Evolutionary conservation across 768 basidiomycete genomes (phyloP).

Genomic region (Suillus hirtellus): DNA sequence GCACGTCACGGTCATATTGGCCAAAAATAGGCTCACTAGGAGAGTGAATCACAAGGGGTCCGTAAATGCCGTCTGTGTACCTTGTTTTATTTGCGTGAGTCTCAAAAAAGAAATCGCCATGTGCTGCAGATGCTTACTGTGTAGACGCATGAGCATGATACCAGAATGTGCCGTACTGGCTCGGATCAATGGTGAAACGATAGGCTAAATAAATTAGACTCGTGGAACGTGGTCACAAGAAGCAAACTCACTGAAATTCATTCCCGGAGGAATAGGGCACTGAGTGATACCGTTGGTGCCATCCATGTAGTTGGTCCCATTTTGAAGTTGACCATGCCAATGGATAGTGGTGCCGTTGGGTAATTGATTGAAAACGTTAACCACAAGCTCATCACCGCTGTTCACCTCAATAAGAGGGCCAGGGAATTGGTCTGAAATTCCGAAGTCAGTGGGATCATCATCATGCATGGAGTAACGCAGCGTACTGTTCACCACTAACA

Average conservation of each 20-base stretch:
- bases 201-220: constrained; percentile 23
- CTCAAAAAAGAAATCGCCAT: constrained; percentile 13
- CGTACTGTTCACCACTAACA: constrained; percentile 51
- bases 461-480: neutral
- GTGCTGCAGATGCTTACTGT: constrained; percentile 16
- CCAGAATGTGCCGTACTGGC: constrained; percentile 49
- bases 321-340: constrained; percentile 41
- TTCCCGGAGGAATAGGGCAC: constrained; percentile 54
- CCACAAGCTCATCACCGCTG: constrained; percentile 34
- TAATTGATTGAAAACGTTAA: constrained; percentile 36
- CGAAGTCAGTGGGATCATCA: constrained; percentile 9
- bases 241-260: constrained; percentile 32
- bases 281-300: constrained; percentile 48
- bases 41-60: constrained; percentile 48
- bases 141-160: constrained; percentile 44
- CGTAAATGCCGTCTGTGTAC: constrained; percentile 52
- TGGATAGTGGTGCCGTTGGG: constrained; percentile 34
- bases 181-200: constrained; percentile 41
- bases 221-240: neutral
- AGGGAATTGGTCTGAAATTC: constrained; percentile 32
- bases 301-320: constrained; percentile 50
- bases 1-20: constrained; percentile 40
- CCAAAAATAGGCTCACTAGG: constrained; percentile 32
- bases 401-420: constrained; percentile 37
- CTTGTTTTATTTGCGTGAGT: constrained; percentile 21